Evolutionary conservation across 148 eudicot species (phyloP), one percentile per base, ranked within the genome.

Genomic region (Talinum fruticosum): DNA sequence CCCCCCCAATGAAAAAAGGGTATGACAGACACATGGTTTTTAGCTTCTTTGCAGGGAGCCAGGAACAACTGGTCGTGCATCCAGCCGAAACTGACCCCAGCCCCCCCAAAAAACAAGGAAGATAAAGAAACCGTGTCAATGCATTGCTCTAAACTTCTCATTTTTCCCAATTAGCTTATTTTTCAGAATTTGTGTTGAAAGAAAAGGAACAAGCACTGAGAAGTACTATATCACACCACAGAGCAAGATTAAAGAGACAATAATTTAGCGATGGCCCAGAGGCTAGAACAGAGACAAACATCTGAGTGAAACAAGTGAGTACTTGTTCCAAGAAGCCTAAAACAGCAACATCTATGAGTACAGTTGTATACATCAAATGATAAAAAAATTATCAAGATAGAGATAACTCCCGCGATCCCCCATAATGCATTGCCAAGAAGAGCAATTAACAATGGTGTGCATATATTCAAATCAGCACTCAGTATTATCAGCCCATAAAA

Each of bases 11-110:
- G 26, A 10, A 57, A 57, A 57, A 57, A n/a, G n/a, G 26, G n/a
- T 23, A 57, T 0, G 10, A 10, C 64, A 57, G 28, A 57, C 3
- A 23, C 59, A 23, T 57, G 57, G 0, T 57, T 21, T 21, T 57
- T 57, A n/a, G 64, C 64, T 57, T n/a, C 64, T 57, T 57, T 57
- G 10, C 64, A 57, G 28, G n/a, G n/a, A n/a, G n/a, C n/a, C n/a
- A n/a, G n/a, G 64, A 26, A 57, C 28, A n/a, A 0, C 24, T 57
- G 23, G 6, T 57, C 10, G n/a, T 57, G 64, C 47, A 41, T 23
- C 64, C 64, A 57, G 28, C 64, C 28, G n/a, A n/a, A n/a, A n/a
- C n/a, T n/a, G n/a, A 21, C 24, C 59, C 24, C 59, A 18, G 2
- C 59, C 21, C 47, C 47, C 8, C 45, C 3, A 5, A 41, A 5